Evolutionary conservation across 2,329 filamentous ascomycete genomes (phyloP), one percentile per base, ranked within the genome.

Genomic region (Sphaceloma murrayae): DNA sequence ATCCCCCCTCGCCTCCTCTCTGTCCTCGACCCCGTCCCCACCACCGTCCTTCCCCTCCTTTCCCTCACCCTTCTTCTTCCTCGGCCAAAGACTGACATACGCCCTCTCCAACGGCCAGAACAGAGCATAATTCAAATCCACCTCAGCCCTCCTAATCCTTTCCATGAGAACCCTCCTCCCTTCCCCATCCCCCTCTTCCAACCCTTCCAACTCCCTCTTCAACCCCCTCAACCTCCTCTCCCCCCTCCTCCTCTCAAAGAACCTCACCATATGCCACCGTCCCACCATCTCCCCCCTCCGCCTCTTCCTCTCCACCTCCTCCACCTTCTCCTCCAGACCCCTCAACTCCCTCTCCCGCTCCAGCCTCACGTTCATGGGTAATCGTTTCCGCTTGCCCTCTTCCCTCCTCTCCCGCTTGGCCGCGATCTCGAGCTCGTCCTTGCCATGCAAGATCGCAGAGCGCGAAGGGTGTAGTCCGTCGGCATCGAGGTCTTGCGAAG

Each of bases 231-330:
- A 67, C 31, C 78, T 68, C 47, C 82, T 71, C 40, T 72, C 72
- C 19, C 82, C 82, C 62, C 85, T 87, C 62, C 85, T 80, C 36
- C 81, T 74, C 83, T 84, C 85, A 62, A 89, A 89, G 59, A 91
- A 91, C 19, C 85, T 71, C 40, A 89, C 77, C 75, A 85, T 88
- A 60, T 89, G 84, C 55, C 87, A 91, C 60, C 80, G 82, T 40
- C 70, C 70, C 50, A 88, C 86, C 75, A 88, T 85, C 48, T 77
- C 71, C 53, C 72, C 72, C 52, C 77, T 72, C 57, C 70, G 72
- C 63, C 77, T 79, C 54, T 78, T 76, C 47, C 72, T 69, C 48
- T 74, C 67, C 36, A 73, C 69, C 50, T 74, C 70, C 3, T 63
- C 68, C 47, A 88, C 67, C 55, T 83, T 33, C 10, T 26, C 24